Percentiles rank a stretch among this genome's conserved stretches.
phyloP scores from a whole-genome alignment of 1,139 yeast genomes.

The Saccharomycopsis phalli region DNA sequence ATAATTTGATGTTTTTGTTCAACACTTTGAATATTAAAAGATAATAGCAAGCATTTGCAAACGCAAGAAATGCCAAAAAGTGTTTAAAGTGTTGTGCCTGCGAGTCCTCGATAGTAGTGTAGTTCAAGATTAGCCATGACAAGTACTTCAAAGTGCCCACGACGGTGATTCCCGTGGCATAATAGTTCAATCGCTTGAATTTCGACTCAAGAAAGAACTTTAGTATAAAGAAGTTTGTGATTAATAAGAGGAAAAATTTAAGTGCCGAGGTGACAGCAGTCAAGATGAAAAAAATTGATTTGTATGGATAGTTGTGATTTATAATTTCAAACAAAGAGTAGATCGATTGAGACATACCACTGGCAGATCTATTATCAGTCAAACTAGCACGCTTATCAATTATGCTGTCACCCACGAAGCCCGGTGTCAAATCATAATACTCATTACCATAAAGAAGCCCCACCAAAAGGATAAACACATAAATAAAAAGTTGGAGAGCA shows the following conservation, averaged over 20 bases:
- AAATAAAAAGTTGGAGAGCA: constrained; percentile 5
- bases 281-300: constrained; percentile 10
- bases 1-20: constrained; percentile 12
- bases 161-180: neutral
- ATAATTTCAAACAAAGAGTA: constrained; percentile 19
- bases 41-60: constrained; percentile 9
- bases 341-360: constrained; percentile 8
- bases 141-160: constrained; percentile 3
- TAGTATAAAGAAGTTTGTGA: constrained; percentile 3
- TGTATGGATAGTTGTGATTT: constrained; percentile 13
- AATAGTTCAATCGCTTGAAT: constrained; percentile 5
- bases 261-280: constrained; percentile 8
- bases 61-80: constrained; percentile 9
- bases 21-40: constrained; percentile 12
- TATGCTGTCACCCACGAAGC: no score
- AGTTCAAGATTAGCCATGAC: constrained; percentile 10
- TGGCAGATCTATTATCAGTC: neutral
- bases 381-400: neutral
- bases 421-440: constrained; percentile 8
- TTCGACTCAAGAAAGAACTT: constrained; percentile 3
- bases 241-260: constrained; percentile 1
- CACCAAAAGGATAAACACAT: constrained; percentile 5
- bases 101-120: constrained; percentile 15
- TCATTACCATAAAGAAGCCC: constrained; percentile 6
- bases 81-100: constrained; percentile 10